Evolutionary conservation across 257 asterid species (phyloP).

Genomic region (Capsicum chinense): DNA sequence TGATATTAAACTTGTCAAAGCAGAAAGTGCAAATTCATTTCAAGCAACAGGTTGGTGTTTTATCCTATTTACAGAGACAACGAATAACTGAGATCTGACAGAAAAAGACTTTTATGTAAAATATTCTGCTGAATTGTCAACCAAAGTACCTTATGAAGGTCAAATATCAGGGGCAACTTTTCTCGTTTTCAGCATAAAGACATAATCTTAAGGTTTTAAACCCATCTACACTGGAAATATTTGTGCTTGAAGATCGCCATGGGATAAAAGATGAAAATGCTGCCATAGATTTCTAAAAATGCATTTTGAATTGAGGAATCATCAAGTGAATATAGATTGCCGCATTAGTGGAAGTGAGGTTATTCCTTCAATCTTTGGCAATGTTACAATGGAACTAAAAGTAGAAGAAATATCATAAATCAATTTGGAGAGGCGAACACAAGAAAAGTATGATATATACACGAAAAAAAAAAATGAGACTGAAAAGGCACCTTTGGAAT

Average conservation of each 20-base stretch:
- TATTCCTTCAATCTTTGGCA: neutral
- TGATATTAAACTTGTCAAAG: neutral
- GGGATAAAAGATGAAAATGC: neutral
- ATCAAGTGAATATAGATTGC: neutral
- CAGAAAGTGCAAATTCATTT: neutral
- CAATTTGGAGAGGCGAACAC: neutral
- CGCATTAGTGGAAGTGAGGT: neutral
- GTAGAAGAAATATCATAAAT: neutral
- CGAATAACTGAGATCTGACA: neutral
- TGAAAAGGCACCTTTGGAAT: conserved; percentile 70
- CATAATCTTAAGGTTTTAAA: neutral
- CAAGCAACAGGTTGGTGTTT: neutral
- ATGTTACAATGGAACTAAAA: neutral
- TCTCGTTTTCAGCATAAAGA: neutral
- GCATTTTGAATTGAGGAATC: conserved; percentile 11
- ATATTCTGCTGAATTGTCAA: neutral
- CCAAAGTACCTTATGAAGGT: neutral
- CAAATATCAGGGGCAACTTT: neutral
- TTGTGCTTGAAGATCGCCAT: neutral
- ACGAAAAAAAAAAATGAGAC: neutral
- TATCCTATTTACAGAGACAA: neutral
- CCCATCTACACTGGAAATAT: conserved; percentile 1
- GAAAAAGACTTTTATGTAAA: neutral
- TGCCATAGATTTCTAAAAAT: neutral
- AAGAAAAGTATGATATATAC: neutral